Evolutionary conservation across 2,329 filamentous ascomycete genomes (phyloP).

Genomic region (Venturia effusa): DNA sequence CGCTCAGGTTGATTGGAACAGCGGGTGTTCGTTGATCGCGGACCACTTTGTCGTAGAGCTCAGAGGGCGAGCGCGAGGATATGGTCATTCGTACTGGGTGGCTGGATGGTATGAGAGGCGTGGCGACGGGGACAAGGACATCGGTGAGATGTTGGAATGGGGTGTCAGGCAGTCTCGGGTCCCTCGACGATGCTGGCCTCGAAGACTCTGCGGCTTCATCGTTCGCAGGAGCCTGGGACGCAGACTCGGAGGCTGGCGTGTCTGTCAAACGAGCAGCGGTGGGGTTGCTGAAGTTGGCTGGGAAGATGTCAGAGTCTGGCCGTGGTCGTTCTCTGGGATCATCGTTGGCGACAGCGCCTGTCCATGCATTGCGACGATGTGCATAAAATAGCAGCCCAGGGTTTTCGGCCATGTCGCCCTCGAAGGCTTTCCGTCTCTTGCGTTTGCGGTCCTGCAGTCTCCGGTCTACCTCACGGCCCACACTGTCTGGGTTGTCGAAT

Average conservation of each 20-base stretch:
- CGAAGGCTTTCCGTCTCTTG: conserved; percentile 25
- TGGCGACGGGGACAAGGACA: conserved; percentile 56
- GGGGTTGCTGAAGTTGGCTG: conserved; percentile 14
- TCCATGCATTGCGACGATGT: conserved; percentile 73
- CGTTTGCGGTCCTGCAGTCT: conserved; percentile 24
- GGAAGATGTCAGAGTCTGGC: conserved; percentile 30
- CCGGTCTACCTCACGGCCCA: conserved; percentile 26
- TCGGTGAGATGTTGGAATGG: conserved; percentile 7
- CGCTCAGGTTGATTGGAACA: conserved; percentile 76
- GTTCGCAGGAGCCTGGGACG: neutral
- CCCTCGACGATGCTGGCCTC: neutral
- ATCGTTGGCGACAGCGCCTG: conserved; percentile 51
- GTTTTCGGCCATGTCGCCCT: conserved; percentile 54
- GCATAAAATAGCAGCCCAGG: conserved; percentile 71
- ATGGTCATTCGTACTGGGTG: conserved; percentile 74
- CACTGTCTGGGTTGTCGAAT: conserved; percentile 35
- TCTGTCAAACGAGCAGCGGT: neutral
- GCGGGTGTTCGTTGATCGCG: conserved; percentile 68
- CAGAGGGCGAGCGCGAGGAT: conserved; percentile 59
- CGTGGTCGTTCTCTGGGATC: conserved; percentile 28
- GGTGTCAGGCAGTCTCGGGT: neutral
- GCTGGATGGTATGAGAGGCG: conserved; percentile 58
- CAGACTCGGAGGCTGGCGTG: neutral
- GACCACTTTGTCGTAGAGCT: conserved; percentile 84
- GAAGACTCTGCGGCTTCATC: neutral